Evolutionary conservation across 176 grass and related monocot genomes (phyloP).

Genomic region (Leersia perrieri): DNA sequence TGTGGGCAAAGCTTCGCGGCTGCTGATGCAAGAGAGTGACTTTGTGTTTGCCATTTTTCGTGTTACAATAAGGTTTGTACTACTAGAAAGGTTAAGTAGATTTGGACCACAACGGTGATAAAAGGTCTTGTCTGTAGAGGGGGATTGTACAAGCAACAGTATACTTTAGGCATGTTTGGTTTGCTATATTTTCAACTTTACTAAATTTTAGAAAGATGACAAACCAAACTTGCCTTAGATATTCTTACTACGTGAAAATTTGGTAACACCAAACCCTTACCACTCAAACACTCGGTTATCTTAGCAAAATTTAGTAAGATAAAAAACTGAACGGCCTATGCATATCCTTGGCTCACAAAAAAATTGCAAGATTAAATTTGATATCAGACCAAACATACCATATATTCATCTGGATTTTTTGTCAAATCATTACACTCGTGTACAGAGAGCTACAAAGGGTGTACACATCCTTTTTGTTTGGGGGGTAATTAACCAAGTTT

Average conservation of each 20-base stretch:
- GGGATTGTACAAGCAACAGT: too few relatives aligned
- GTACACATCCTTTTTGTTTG: neutral
- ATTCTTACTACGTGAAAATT: neutral
- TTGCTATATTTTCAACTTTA: neutral
- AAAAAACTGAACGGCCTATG: too few relatives aligned
- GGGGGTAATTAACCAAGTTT: neutral
- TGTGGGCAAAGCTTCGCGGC: neutral
- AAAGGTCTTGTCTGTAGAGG: too few relatives aligned
- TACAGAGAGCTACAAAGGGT: neutral
- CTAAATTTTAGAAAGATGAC: neutral
- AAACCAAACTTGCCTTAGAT: neutral
- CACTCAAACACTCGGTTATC: too few relatives aligned
- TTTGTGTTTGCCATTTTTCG: neutral
- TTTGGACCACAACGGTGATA: neutral
- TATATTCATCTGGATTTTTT: neutral
- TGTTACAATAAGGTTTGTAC: neutral
- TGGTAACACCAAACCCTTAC: too few relatives aligned
- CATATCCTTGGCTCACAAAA: too few relatives aligned
- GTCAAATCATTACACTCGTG: neutral
- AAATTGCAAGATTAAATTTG: neutral
- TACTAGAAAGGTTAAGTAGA: neutral
- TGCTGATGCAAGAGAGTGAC: neutral
- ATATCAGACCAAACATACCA: neutral
- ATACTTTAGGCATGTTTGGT: neutral
- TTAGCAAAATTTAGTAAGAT: too few relatives aligned